Base-by-base conservation (phyloP, 768 basidiomycete species). In the Ephemerocybe angulata region DNA sequence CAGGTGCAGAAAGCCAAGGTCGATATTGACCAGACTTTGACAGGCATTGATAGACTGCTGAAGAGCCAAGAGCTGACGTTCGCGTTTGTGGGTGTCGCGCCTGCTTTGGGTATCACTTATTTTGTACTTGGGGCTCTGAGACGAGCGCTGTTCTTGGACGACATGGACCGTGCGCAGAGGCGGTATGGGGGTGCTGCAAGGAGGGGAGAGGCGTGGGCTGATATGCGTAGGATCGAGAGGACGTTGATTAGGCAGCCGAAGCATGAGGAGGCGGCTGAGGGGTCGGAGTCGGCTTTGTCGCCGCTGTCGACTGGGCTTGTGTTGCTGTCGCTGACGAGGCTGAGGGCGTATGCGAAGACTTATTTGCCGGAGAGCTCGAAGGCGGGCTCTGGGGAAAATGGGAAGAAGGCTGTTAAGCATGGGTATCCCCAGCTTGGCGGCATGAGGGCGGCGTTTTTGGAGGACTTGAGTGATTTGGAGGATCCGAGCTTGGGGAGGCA, bases 1-100 rank as follows among this genome's bases (percentile, higher is more conserved):
- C 96, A 98, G 65, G 81, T 98, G 0, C 96, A 98, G 61, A 98
- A 98, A 68, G 88, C 93, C 55, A 98, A 98, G 77, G 93, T 95
- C 55, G 96, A 98, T 68, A 84, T 97, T 51, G 90, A 95, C 58
- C 85, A 95, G 69, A 88, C 94, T 0, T 76, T 98, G 38, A 76
- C 85, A 8, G 95, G 95, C 5, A 94, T 98, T 60, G 96, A 98
- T 69, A 93, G 88, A 64, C 76, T 98, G 52, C 84, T 98, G 59
- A 92, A 88, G 60, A 95, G 92, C 1, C 94, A 97, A 70, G 92
- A 96, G 65, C 76, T 97, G 41, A 97, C 93, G 1, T 99, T 99
- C 63, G 96, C 90, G 4, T 98, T 98, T 63, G 93, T 98, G 56
- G 95, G 95, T 60, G 88, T 98, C 15, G 94, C 96, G 0, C 96